These are phyloP conservation scores for Podila epigama DNA, from an alignment of 192 early-diverging fungal genomes.

Conservation along the genomic window DNA sequence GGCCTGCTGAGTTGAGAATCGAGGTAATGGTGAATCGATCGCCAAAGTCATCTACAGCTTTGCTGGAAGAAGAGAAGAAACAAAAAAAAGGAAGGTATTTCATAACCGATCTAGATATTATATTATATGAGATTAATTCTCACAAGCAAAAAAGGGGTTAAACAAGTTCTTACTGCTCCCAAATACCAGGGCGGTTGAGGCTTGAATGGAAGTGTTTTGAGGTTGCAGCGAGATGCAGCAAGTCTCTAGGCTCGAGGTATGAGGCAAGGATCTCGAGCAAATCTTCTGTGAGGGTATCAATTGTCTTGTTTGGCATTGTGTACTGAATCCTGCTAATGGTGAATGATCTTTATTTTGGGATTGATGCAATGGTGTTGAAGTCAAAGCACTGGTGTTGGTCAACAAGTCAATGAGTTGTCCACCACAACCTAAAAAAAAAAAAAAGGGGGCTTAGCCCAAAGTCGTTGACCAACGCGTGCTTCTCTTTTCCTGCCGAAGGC, in stretches of 20 bases:
- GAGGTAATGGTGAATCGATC: constrained; percentile 57
- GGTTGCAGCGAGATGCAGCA: constrained; percentile 37
- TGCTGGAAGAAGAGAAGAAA: constrained; percentile 30
- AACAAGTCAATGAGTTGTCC: background rate
- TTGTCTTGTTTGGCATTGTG: constrained; percentile 27
- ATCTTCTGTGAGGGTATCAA: constrained; percentile 37
- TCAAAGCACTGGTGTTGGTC: background rate
- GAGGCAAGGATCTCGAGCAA: constrained; percentile 36
- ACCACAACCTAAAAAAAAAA: constrained; percentile 3
- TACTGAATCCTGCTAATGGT: constrained; percentile 1
- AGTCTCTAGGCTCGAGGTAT: constrained; percentile 47
- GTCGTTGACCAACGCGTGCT: background rate
- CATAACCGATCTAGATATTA: no score
- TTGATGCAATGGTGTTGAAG: background rate
- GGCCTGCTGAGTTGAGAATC: constrained; percentile 55
- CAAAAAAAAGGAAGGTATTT: background rate
- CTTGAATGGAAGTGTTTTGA: constrained; percentile 25
- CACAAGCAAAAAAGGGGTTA: background rate
- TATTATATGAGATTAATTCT: background rate
- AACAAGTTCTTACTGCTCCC: constrained; percentile 43
- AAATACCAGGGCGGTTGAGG: constrained; percentile 27
- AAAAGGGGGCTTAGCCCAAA: constrained; percentile 9
- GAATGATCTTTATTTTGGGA: background rate
- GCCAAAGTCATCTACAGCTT: constrained; percentile 60
- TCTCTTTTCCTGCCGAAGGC: background rate